Base-by-base conservation (phyloP, 768 basidiomycete genomes). In the Mycena vulgaris region DNA sequence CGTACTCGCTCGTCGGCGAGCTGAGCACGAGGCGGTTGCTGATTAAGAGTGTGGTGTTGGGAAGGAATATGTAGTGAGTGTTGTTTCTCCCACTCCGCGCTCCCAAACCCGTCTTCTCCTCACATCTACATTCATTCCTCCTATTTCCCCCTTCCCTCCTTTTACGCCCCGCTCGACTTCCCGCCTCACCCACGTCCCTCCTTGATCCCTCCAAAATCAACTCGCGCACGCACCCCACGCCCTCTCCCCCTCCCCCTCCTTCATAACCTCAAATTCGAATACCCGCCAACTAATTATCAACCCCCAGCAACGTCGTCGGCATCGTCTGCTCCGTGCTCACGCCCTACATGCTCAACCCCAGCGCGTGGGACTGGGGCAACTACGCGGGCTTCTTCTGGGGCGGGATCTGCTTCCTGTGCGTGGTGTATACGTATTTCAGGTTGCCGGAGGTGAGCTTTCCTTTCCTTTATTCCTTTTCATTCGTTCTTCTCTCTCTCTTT, bases 261-360 rank as follows among this genome's bases (percentile, higher is more conserved):
- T 21, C 27, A 31, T 4, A 31, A 1, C 10, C 30, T 52, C 10
- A n/a, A n/a, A 52, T n/a, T n/a, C 23, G 13, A n/a, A n/a, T n/a
- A n/a, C n/a, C n/a, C n/a, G n/a, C n/a, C n/a, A n/a, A n/a, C n/a
- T n/a, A n/a, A n/a, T n/a, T n/a, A 28, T 30, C 23, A 21, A 52
- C 37, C 4, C 19, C 21, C 57, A 74, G 73, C 56, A 74, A 74
- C 67, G 47, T 74, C 67, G 70, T 74, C 51, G 73, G 70, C 39
- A 74, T 74, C 28, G 59, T 74, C 48, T 72, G 67, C 63, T 64
- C 66, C 48, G 73, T 74, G 17, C 65, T 74, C 40, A 72, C 73
- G n/a, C 73, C 71, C 21, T 74, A 72, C 73, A 74, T 74, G 73
- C 70, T 74, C 63, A 74, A 74, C 63, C 73, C 73, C 17, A 45